Evolutionary conservation across 106 monocot species (phyloP), one percentile per base, ranked within the genome.

Genomic region (Phalaenopsis equestris): DNA sequence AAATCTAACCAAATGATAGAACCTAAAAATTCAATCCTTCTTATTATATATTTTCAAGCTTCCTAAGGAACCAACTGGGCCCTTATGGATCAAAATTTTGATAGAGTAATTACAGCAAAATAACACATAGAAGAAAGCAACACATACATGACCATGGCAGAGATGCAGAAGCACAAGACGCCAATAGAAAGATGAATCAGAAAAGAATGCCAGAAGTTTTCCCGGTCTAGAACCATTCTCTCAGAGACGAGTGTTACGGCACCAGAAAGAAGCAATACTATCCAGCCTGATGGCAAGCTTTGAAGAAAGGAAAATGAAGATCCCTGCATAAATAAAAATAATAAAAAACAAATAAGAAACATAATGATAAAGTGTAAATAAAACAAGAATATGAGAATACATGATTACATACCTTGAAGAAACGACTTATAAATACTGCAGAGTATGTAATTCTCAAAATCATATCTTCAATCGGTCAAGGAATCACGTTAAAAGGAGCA

Each of bases 241-340:
- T 97, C 96, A 24, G 96, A 97, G 55, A 85, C 6, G 78, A 85
- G 46, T 41, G 92, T 94, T 41, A 85, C 45, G 17, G 79, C 79
- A 72, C 81, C 76, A 43, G 92, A 92, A 72, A 92, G 9, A 79
- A 94, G 76, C 38, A 97, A 81, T 64, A 88, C 68, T 18, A 23
- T 70, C 96, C 90, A 97, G 18, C 96, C 96, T 72, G 93, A 90
- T 77, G 96, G 94, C 86, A 97, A 84, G 82, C 96, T 94, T 5
- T 78, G 24, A 16, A 49, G 49, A 75, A 97, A 94, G 16, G 90
- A 86, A 88, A 97, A 97, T 5, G 84, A 77, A 43, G 89, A 81
- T 21, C 79, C 89, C 96, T 94, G 90, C 36, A 64, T 73, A 52
- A 0, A 52, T 12, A 52, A 79, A 45, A 41, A 39, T 12, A 39